Percentiles rank a stretch among this genome's conserved stretches.
These are phyloP conservation scores for Actinomucor elegans DNA, from an alignment of 371 early-diverging fungal species.

Conservation along the genomic window DNA sequence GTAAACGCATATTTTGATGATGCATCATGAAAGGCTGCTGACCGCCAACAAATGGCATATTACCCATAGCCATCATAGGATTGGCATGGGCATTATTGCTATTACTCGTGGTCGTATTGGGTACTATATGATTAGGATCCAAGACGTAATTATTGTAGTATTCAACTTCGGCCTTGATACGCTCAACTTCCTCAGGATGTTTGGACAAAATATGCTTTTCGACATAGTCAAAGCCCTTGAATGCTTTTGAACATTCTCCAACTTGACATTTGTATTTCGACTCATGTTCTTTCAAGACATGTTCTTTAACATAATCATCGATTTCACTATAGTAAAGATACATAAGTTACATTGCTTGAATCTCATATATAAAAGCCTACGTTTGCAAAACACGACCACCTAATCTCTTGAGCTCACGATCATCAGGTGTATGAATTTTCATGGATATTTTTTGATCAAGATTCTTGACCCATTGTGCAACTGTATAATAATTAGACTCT, in stretches of 20 bases:
- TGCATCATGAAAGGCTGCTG: conserved; percentile 22
- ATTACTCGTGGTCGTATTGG: conserved; percentile 12
- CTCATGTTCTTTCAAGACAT: conserved; percentile 69
- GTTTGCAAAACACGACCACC: conserved; percentile 77
- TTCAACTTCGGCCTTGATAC: conserved; percentile 57
- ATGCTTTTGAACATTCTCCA: conserved; percentile 84
- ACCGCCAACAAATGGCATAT: neutral
- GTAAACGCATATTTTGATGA: conserved; percentile 11
- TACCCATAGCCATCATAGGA: conserved; percentile 6
- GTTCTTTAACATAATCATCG: conserved; percentile 53
- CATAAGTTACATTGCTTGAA: neutral
- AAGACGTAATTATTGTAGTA: conserved; percentile 88
- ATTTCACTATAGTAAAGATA: conserved; percentile 32
- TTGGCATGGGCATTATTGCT: conserved; percentile 1
- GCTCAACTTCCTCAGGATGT: conserved; percentile 75
- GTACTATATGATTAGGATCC: conserved; percentile 73
- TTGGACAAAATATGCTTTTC: conserved; percentile 89
- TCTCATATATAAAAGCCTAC: conserved; percentile 36
- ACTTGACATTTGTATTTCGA: conserved; percentile 88
- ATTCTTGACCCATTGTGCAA: conserved; percentile 57
- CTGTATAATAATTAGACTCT: conserved; percentile 20
- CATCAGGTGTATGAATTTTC: conserved; percentile 64
- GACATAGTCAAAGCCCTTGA: conserved; percentile 92
- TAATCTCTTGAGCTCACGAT: conserved; percentile 64
- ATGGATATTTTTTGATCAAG: conserved; percentile 65